phyloP scores from a whole-genome alignment of 2,329 filamentous ascomycete genomes.

The Penicillium frequentans region DNA sequence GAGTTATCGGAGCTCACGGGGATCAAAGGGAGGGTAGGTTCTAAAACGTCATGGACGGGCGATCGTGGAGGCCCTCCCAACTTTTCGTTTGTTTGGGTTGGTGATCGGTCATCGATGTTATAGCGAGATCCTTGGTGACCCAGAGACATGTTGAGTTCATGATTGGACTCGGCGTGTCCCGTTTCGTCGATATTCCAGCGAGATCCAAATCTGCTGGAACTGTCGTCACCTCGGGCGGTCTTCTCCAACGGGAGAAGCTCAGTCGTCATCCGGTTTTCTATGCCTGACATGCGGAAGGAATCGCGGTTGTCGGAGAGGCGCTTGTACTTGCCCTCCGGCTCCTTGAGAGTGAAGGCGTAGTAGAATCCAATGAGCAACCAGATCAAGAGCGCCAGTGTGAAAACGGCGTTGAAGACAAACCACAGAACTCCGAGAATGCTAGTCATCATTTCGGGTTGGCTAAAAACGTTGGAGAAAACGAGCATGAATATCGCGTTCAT shows the following conservation, averaged over 20 bases:
- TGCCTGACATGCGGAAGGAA: slow-evolving; percentile 91
- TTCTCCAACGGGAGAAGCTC: slow-evolving; percentile 88
- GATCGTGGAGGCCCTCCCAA: background rate
- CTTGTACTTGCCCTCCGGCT: slow-evolving; percentile 90
- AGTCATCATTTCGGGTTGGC: slow-evolving; percentile 76
- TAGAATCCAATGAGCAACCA: slow-evolving; percentile 75
- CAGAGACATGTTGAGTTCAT: slow-evolving; percentile 1
- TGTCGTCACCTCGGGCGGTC: slow-evolving; percentile 67
- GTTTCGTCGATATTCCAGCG: slow-evolving; percentile 8
- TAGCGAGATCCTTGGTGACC: slow-evolving; percentile 1
- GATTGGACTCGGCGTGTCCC: background rate
- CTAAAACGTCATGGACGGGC: slow-evolving; percentile 9
- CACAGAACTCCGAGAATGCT: slow-evolving; percentile 87
- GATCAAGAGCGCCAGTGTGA: slow-evolving; percentile 77
- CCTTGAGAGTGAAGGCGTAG: slow-evolving; percentile 84
- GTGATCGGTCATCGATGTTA: slow-evolving; percentile 7
- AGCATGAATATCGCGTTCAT: slow-evolving; percentile 85
- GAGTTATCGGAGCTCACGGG: slow-evolving; percentile 8
- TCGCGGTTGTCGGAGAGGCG: slow-evolving; percentile 93
- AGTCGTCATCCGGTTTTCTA: slow-evolving; percentile 72
- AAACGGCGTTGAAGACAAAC: slow-evolving; percentile 82
- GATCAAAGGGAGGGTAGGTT: slow-evolving; percentile 13
- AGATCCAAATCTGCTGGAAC: slow-evolving; percentile 3
- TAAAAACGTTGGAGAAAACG: slow-evolving; percentile 84
- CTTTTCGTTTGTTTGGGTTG: slow-evolving; percentile 6